Conservation (phyloP, 352 stramenopile genomes). For the Pythium aristosporum region DNA sequence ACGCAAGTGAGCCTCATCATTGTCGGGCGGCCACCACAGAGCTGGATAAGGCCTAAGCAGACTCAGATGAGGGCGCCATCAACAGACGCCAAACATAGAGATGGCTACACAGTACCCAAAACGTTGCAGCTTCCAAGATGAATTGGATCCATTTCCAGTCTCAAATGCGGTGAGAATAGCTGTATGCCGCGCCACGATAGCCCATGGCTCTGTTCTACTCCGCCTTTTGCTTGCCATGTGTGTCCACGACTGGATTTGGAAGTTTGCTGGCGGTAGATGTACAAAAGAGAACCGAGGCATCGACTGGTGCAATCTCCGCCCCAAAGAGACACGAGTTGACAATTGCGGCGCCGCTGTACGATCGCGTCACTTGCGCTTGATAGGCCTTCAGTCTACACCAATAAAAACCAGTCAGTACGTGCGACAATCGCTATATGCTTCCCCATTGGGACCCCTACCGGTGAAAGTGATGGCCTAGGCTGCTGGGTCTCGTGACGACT, state of each 20-base stretch:
- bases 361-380: conserved; percentile 7
- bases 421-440: background rate
- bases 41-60: too few species aligned
- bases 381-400: conserved; percentile 17
- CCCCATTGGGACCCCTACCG: background rate
- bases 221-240: conserved; percentile 6
- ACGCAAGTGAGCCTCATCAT: too few species aligned
- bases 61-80: too few species aligned
- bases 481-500: conserved; percentile 8
- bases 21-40: too few species aligned
- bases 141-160: too few species aligned
- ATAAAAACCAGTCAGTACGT: background rate
- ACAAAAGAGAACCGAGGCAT: conserved; percentile 9
- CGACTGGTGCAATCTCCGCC: conserved; percentile 9
- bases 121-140: too few species aligned
- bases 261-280: background rate
- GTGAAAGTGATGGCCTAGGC: conserved; percentile 11
- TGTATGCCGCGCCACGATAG: too few species aligned
- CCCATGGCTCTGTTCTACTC: conserved; percentile 1
- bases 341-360: conserved; percentile 16
- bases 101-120: too few species aligned
- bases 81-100: too few species aligned
- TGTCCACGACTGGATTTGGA: background rate
- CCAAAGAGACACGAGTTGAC: conserved; percentile 27
- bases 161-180: too few species aligned